Evolutionary conservation across 2,329 filamentous ascomycete genomes (phyloP), one percentile per base, ranked within the genome.

Genomic region (Paraphaeosphaeria sporulosa): DNA sequence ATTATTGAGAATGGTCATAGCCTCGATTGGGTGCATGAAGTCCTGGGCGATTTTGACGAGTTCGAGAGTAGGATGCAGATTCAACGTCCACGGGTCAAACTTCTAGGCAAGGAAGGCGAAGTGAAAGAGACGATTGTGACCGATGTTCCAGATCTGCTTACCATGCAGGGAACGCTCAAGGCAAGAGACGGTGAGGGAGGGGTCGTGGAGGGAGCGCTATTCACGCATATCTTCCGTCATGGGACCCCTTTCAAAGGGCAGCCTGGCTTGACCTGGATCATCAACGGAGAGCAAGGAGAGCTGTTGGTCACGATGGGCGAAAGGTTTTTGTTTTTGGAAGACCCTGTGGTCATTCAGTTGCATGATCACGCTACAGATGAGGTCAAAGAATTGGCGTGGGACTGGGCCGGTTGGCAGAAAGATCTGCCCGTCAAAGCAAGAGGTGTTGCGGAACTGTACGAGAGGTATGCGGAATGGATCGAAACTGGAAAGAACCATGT

Each of bases 141-240:
- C 0, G 72, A 82, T 21, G 80, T 84, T 1, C 83, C 83, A 0
- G 84, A 86, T 61, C 72, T 78, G 32, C 23, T 85, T 32, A 67
- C 72, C 13, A 56, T 80, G 0, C 74, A 81, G 30, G 82, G 81
- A 17, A 62, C 49, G 4, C 43, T 67, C 3, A 38, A 42, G 19
- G n/a, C 40, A 9, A 53, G 40, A 32, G 49, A 57, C 5, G 42
- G 47, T 9, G 56, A 47, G 17, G 44, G 47, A 0, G 36, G 38
- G 8, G 48, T 60, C 13, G 61, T 59, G 4, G 46, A 62, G n/a
- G 63, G 61, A 2, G 68, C 68, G 12, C 44, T 50, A 2, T 55
- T 70, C 5, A 13, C 58, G 4, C 46, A 50, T 19, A 61, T 56
- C 0, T 68, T 70, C 43, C 64, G 66, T 8, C 42, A 52, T 21